Base-by-base conservation (phyloP, 2,329 filamentous ascomycete species). In the Cladosporium sp. region DNA sequence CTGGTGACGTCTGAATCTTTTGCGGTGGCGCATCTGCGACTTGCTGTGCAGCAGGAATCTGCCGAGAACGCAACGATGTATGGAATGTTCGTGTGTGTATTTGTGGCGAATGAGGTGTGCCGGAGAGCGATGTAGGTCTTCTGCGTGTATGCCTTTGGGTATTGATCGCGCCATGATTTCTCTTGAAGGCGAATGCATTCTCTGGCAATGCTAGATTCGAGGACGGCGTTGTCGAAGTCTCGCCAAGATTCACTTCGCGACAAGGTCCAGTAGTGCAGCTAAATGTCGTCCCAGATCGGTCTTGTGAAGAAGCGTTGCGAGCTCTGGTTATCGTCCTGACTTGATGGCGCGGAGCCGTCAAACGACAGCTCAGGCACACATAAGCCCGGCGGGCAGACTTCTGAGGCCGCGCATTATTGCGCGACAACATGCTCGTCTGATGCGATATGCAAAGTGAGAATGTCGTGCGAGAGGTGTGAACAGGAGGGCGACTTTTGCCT, bases 321-420 rank as follows among this genome's bases (percentile, higher is more conserved):
- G 11, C 15, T 9, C n/a, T 22, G 9, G 17, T 34, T 27, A 29
- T 20, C 17, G 24, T 48, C 37, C 37, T 17, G 18, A 42, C n/a
- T 22, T 24, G 27, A 22, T 52, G 45, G 19, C 43, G 45, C 30
- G 38, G 29, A 19, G 54, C 18, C 22, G 51, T 47, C 9, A 55
- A 18, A 13, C 59, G 52, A 51, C 60, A 63, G 50, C 58, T 51
- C 30, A 60, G 50, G 40, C 60, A 63, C 11, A 63, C 54, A 32
- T 61, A 58, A 34, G 56, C 50, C 11, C 27, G 47, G 24, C 52
- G 52, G 11, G 50, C 51, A 19, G 53, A 52, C 19, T 52, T 32
- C 41, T 51, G 48, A 22, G 48, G 24, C 43, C 48, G 40, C 48
- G 41, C 48, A 39, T 43, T 20, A 37, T 24, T 34, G 11, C 27